Conservation (phyloP, 129 eudicot genomes). For the Saposhnikovia divaricata region DNA sequence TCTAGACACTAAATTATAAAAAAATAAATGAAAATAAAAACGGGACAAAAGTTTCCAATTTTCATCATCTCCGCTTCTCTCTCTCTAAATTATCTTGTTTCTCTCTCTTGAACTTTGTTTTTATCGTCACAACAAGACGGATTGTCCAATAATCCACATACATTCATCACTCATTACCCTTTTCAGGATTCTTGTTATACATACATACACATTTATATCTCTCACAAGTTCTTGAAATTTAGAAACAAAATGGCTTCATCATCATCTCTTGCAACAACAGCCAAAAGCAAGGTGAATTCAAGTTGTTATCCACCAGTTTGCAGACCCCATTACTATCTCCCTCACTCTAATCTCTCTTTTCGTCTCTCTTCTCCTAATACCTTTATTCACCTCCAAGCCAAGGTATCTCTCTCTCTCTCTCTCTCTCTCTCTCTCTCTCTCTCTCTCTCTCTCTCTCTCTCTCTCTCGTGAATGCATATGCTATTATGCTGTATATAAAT, state of each 20-base stretch:
- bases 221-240: not conserved
- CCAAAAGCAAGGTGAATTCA: constrained; percentile 22
- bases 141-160: not conserved
- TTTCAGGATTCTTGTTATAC: not conserved
- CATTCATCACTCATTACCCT: not conserved
- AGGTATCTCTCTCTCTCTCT: constrained; percentile 19
- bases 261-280: constrained; percentile 8
- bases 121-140: not conserved
- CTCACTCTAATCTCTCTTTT: constrained; percentile 31
- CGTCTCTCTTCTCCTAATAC: constrained; percentile 31
- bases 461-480: not conserved
- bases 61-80: not conserved
- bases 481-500: not conserved
- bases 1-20: too few species aligned
- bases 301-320: constrained; percentile 17
- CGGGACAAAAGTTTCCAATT: not conserved
- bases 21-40: too few species aligned
- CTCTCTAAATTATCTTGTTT: constrained; percentile 7
- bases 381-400: constrained; percentile 21
- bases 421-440: not conserved
- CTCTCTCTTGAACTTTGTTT: not conserved
- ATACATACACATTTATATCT: too few species aligned
- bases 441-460: too few species aligned
- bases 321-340: constrained; percentile 13
- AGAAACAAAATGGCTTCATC: constrained; percentile 8